Percentiles rank a stretch among this genome's conserved stretches.
These are phyloP conservation scores for Candida ortonii DNA, from an alignment of 805 yeast genomes.

Conservation along the genomic window DNA sequence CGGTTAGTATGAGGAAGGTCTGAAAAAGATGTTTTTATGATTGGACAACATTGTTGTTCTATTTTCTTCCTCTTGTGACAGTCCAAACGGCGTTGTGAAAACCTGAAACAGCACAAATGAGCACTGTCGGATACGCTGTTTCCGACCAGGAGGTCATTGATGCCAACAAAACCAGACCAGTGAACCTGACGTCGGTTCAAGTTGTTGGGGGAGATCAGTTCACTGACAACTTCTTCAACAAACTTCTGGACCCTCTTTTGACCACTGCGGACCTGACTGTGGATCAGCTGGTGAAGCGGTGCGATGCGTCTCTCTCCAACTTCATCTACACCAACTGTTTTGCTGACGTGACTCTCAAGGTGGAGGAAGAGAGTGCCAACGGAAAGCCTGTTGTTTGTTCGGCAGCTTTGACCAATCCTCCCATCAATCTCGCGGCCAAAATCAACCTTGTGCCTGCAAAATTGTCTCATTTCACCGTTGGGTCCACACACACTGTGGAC, in stretches of 20 bases:
- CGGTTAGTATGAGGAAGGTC: too few species aligned
- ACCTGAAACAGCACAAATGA: too few species aligned
- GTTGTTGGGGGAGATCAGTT: conserved; percentile 31
- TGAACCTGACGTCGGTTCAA: conserved; percentile 29
- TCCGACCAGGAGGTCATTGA: conserved; percentile 14
- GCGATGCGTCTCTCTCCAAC: conserved; percentile 20
- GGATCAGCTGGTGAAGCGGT: conserved; percentile 35
- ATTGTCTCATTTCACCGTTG: conserved; percentile 31
- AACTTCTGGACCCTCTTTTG: conserved; percentile 44
- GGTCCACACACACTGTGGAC: conserved; percentile 34
- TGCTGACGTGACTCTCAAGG: conserved; percentile 21
- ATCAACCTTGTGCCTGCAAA: conserved; percentile 34
- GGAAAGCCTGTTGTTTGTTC: conserved; percentile 4
- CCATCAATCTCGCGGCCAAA: conserved; percentile 32
- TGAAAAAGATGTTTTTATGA: not conserved
- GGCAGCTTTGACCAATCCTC: conserved; percentile 16
- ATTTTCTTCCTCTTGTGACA: not conserved
- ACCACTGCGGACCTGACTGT: conserved; percentile 38
- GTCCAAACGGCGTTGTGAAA: too few species aligned
- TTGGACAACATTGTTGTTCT: not conserved
- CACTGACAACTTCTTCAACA: conserved; percentile 42
- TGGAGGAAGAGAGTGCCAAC: conserved; percentile 18
- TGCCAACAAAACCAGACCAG: conserved; percentile 22
- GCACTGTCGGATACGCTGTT: too few species aligned
- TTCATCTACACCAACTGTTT: conserved; percentile 30